Evolutionary conservation across 106 monocot species (phyloP).

Genomic region (Apostasia shenzhenica): DNA sequence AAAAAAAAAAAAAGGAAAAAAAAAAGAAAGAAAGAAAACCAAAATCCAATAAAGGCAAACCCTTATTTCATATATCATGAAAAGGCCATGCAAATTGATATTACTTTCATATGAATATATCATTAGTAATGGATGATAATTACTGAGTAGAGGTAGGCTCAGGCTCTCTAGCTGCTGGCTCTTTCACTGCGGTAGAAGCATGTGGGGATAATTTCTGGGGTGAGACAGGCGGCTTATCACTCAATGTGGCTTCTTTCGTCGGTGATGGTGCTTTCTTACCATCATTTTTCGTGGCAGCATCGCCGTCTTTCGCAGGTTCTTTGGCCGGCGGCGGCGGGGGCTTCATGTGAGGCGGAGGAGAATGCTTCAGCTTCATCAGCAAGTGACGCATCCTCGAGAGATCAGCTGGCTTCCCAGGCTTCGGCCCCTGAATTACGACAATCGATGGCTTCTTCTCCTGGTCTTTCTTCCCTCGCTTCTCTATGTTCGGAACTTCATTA

Average conservation of each 20-base stretch:
- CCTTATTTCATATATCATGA: too few species aligned
- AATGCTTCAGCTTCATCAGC: constrained; percentile 59
- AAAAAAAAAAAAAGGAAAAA: too few species aligned
- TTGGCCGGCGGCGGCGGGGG: constrained; percentile 51
- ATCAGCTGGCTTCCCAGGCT: constrained; percentile 73
- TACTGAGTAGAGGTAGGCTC: neutral
- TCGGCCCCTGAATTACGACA: constrained; percentile 58
- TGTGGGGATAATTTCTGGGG: neutral
- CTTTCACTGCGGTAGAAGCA: neutral
- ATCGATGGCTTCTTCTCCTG: constrained; percentile 55
- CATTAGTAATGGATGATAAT: neutral
- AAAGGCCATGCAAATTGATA: too few species aligned
- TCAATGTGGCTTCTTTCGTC: neutral
- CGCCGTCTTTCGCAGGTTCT: constrained; percentile 9
- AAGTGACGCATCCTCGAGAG: constrained; percentile 66
- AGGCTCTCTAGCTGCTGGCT: neutral
- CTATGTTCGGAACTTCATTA: constrained; percentile 47
- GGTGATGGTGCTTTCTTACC: constrained; percentile 20
- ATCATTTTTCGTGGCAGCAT: constrained; percentile 24
- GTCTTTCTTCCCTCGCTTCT: constrained; percentile 63
- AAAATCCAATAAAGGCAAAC: too few species aligned
- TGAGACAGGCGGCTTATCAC: neutral
- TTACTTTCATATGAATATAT: too few species aligned
- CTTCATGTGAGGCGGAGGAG: constrained; percentile 68
- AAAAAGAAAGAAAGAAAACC: too few species aligned